A percentile compares a stretch with the other conserved stretches of the same genome.
Evolutionary conservation across 129 eudicot species (phyloP).

Genomic region (Erigeron canadensis): DNA sequence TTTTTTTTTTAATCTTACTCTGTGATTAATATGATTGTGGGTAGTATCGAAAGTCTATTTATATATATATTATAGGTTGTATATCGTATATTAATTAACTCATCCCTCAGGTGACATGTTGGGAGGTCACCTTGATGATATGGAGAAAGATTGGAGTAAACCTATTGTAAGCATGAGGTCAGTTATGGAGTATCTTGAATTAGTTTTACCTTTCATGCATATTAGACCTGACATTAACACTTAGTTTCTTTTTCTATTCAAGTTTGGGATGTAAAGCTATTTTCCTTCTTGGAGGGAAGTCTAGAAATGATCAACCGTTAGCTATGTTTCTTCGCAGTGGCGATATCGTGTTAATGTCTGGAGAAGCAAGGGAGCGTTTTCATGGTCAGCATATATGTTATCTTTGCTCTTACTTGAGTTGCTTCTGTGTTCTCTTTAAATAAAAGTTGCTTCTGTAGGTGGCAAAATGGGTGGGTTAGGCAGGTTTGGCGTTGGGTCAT

Average conservation of each 20-base stretch:
- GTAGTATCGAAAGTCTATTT: no score
- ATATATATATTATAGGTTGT: no score
- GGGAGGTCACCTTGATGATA: slow-evolving; percentile 98
- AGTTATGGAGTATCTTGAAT: slow-evolving; percentile 35
- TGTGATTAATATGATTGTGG: no score
- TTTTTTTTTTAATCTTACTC: no score
- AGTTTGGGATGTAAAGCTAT: slow-evolving; percentile 98
- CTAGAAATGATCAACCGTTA: slow-evolving; percentile 75
- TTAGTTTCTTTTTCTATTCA: slow-evolving; percentile 1
- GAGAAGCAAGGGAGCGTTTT: slow-evolving; percentile 94
- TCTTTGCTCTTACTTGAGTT: not conserved
- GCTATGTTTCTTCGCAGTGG: slow-evolving; percentile 98
- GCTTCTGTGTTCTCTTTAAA: not conserved
- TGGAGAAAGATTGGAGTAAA: slow-evolving; percentile 97
- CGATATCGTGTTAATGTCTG: slow-evolving; percentile 84
- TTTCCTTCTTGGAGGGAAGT: slow-evolving; percentile 94
- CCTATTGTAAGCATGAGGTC: slow-evolving; percentile 97
- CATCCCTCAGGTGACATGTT: slow-evolving; percentile 79
- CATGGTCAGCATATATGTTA: slow-evolving; percentile 56
- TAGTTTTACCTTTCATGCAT: slow-evolving; percentile 1
- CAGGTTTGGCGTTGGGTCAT: no score
- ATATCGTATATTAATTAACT: slow-evolving; percentile 5
- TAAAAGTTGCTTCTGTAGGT: no score
- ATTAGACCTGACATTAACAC: slow-evolving; percentile 21
- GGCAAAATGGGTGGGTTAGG: no score